Evolutionary conservation across 768 basidiomycete species (phyloP), one percentile per base, ranked within the genome.

Genomic region (Tylopilus balloui): DNA sequence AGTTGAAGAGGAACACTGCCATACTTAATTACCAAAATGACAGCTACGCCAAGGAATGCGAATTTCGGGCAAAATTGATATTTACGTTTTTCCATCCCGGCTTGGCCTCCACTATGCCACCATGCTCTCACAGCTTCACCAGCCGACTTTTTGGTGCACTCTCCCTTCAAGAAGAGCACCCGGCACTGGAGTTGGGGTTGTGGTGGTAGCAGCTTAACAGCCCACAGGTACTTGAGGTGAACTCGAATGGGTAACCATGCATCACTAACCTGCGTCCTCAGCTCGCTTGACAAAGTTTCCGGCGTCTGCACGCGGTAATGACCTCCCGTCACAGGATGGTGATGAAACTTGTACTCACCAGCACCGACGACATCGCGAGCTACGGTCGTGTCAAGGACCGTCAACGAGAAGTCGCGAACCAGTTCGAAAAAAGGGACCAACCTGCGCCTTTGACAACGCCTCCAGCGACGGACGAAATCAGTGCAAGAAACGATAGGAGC

Each of bases 401-500:
- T 56, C 19, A 46, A 8, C 9, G 23, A 39, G 2, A 25, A 11
- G 12, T 42, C 6, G 27, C 35, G 31, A 15, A 39, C 2, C 4
- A 17, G 27, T 27, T 35, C 32, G 8, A 41, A 11, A 17, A 29
- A 17, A 11, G 8, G 21, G 34, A 36, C 54, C 9, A 17, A 60
- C 60, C 52, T 54, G 24, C 17, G 21, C 27, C 20, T 50, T 24
- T 35, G 20, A 56, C 19, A 17, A 45, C 28, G 14, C 50, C 42
- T 2, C 49, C 54, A 17, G 39, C 37, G 27, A 40, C 52, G 13
- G 24, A 54, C 21, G 51, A 51, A n/a, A 37, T 35, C 34, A 52
- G 27, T 14, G 35, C 42, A 28, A 63, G 47, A 24, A 62, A 25
- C 6, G 44, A 54, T 21, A 60, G 29, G 24, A 58, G n/a, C 31